Base-by-base conservation (phyloP, 371 early-diverging fungal species). In the Mucor irregularis region DNA sequence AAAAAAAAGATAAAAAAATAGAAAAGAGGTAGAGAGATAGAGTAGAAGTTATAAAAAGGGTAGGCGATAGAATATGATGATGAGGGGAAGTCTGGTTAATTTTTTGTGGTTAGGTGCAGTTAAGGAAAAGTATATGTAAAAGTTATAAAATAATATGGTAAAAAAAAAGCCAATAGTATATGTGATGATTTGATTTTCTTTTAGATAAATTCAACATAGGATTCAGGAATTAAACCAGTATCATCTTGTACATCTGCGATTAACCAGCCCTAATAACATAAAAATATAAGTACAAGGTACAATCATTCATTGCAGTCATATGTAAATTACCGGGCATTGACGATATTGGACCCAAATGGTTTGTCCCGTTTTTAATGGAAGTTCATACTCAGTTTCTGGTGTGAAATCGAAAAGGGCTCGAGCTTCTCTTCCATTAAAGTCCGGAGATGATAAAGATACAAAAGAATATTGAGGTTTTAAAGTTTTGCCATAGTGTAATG, bases 401-500 rank as follows among this genome's bases (percentile, higher is more conserved):
- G 71, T 75, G 70, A 90, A 90, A 54, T 90, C 89, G 59, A 89
- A 90, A n/a, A 90, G 59, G 13, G 86, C 90, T 51, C 78, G 73
- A 26, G 76, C 87, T 61, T 73, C 71, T 52, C 68, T 73, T 43
- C 78, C 79, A 30, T 56, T 72, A 52, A 62, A 73, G 31, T 76
- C 80, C 5, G 74, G 68, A 1, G 62, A 60, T 51, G 59, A 61
- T 43, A 48, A 60, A 25, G 66, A 73, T 19, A 52, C 56, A 44
- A 35, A 50, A 0, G 64, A 63, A 14, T 49, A 31, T 30, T 62
- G 51, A 2, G 19, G 28, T 24, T 45, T 22, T 8, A 39, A 30
- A 0, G 21, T 21, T 38, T 65, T 62, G 16, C 90, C 90, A 58
- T 63, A 73, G 53, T 85, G 83, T 24, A 81, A 73, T 24, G 86